Base-by-base conservation (phyloP, 139 green algal genomes). In the Axilococcus clingmanii region DNA sequence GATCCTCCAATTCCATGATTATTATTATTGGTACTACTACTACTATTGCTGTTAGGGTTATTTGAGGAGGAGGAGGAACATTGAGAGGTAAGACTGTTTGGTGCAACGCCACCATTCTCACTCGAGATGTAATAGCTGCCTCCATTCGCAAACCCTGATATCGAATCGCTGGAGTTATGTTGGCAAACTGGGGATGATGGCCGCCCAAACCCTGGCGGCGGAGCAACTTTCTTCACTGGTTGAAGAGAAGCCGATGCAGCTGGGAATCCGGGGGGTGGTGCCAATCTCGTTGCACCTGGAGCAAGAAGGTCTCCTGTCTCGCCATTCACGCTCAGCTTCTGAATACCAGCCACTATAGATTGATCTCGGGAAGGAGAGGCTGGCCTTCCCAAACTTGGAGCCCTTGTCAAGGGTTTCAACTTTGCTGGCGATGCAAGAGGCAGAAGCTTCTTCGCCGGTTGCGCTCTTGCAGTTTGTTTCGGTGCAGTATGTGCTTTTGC, bases 361-460 rank as follows among this genome's bases (percentile, higher is more conserved):
- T 9, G 9, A 9, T 38, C 12, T 38, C 9, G 9, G 11, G 11
- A 38, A n/a, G 33, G 11, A 38, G 33, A 38, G 12, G 9, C 33
- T 38, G 9, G 11, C 9, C 11, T n/a, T 12, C 12, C 12, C 11
- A 9, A 9, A 38, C 33, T 38, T 12, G 33, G 9, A 38, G 11
- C 33, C 33, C 12, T 38, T 12, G 40, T 30, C n/a, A 48, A n/a
- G 14, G 60, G 23, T 12, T 57, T 72, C 19, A 71, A 43, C 31
- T 72, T 71, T 38, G 30, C 49, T 5, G 63, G 40, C 2, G 60
- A 60, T 46, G 46, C 41, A 11, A 59, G 30, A 3, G 63, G 37
- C 2, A 58, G 33, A 36, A 72, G 42, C 38, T 72, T 69, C 58
- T 57, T 69, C 31, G 44, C 27, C 14, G 19, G 20, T 16, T 11